Conservation (phyloP, 345 rosid species). For the Noccaea caerulescens region DNA sequence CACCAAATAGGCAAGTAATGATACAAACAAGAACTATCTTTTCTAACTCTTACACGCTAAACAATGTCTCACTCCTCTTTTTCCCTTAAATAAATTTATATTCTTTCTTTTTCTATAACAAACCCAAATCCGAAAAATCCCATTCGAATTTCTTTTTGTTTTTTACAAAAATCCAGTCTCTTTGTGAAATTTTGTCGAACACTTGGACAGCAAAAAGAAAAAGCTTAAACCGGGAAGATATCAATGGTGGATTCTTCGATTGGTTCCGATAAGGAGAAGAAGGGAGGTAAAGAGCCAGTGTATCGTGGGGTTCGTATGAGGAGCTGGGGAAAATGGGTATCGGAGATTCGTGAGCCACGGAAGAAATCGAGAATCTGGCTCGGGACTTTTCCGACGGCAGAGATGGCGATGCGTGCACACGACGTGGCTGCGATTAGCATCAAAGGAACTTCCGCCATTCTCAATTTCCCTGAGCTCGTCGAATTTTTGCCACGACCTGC, state of each 20-base stretch:
- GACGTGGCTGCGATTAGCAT: conserved; percentile 93
- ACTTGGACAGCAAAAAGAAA: conserved; percentile 2
- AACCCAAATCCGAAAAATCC: background rate
- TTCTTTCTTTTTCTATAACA: conserved; percentile 3
- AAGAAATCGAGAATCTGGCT: conserved; percentile 97
- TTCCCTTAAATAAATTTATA: conserved; percentile 15
- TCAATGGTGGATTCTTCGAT: conserved; percentile 32
- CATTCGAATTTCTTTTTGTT: too few species aligned
- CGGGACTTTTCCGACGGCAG: conserved; percentile 84
- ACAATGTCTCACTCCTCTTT: conserved; percentile 11
- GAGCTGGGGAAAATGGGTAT: conserved; percentile 98
- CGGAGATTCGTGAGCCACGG: conserved; percentile 94
- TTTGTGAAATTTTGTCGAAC: conserved; percentile 27
- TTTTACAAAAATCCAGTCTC: background rate
- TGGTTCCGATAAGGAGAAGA: conserved; percentile 36
- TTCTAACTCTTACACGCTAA: conserved; percentile 15
- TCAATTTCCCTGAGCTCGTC: conserved; percentile 85
- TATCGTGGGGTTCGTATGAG: conserved; percentile 92
- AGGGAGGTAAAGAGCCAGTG: conserved; percentile 54
- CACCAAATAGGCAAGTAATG: conserved; percentile 14
- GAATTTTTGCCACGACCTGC: conserved; percentile 67
- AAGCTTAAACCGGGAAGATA: background rate
- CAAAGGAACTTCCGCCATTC: conserved; percentile 81
- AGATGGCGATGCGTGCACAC: conserved; percentile 98
- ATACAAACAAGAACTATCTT: conserved; percentile 41